Conservation (phyloP, 306 rosid species). For the Arachis hypogaea region DNA sequence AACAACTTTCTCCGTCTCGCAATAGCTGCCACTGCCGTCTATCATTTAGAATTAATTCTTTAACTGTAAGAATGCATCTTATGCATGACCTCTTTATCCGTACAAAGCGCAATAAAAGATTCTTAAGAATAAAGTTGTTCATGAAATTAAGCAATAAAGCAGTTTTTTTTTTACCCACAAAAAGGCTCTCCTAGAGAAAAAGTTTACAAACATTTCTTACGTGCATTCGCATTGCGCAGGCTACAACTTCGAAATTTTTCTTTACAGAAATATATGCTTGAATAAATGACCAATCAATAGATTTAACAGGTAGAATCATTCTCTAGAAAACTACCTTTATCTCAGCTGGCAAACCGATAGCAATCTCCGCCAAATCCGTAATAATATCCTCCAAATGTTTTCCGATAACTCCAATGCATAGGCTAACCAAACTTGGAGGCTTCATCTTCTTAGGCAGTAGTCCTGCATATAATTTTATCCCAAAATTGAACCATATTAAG, state of each 20-base stretch:
- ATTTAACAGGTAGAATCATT: constrained; percentile 26
- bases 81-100: not conserved
- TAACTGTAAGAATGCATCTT: constrained; percentile 4
- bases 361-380: constrained; percentile 72
- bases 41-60: constrained; percentile 37
- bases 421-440: constrained; percentile 68
- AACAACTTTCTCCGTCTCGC: constrained; percentile 81
- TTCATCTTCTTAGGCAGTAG: constrained; percentile 48
- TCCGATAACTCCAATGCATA: constrained; percentile 83
- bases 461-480: constrained; percentile 47
- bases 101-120: constrained; percentile 9
- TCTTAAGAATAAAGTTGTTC: not conserved
- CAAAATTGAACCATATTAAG: not conserved
- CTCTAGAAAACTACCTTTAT: constrained; percentile 57
- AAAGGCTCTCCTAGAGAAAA: constrained; percentile 29
- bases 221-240: not conserved
- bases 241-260: not conserved
- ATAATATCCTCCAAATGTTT: constrained; percentile 83
- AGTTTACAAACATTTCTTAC: not conserved
- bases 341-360: constrained; percentile 67
- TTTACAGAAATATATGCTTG: not conserved
- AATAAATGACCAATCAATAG: constrained; percentile 11
- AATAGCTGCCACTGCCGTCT: constrained; percentile 74
- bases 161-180: not conserved
- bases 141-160: constrained; percentile 12